Conservation (phyloP, 768 basidiomycete species). For the Austroboletus eburneus region DNA sequence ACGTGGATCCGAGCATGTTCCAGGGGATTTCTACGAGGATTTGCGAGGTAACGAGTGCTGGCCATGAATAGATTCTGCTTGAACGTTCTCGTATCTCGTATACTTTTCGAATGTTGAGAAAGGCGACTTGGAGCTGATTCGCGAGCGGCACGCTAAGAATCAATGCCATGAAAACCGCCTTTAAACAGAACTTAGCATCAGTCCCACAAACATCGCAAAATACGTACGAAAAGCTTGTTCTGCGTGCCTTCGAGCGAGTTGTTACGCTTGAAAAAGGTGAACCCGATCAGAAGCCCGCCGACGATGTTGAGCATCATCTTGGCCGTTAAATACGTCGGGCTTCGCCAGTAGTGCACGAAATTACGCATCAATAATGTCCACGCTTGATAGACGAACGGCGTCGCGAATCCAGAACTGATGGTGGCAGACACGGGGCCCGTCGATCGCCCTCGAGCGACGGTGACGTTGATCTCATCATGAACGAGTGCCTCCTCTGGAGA, state of each 20-base stretch:
- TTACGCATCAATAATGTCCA: conserved; percentile 43
- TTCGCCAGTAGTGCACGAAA: conserved; percentile 46
- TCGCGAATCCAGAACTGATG: conserved; percentile 45
- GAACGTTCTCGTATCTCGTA: conserved; percentile 67
- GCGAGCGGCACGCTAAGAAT: conserved; percentile 50
- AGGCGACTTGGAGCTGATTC: conserved; percentile 62
- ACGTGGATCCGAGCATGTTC: conserved; percentile 53
- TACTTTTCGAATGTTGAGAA: conserved; percentile 52
- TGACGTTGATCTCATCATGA: conserved; percentile 39
- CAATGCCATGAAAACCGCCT: conserved; percentile 56
- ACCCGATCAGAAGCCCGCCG: conserved; percentile 54
- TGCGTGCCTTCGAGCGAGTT: conserved; percentile 55
- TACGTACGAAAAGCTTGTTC: conserved; percentile 59
- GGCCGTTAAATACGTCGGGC: conserved; percentile 56
- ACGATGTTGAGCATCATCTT: conserved; percentile 53
- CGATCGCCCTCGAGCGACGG: conserved; percentile 46
- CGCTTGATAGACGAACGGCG: conserved; percentile 50
- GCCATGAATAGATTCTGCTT: conserved; percentile 64
- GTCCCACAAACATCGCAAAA: conserved; percentile 3
- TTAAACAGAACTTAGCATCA: background rate
- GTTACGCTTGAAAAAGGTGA: conserved; percentile 59
- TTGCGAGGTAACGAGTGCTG: conserved; percentile 51
- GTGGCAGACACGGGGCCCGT: conserved; percentile 35
- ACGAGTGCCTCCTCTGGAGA: conserved; percentile 42
- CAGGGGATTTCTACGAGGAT: conserved; percentile 57